Evolutionary conservation across 257 asterid genomes (phyloP).

Genomic region (Datura wrightii): DNA sequence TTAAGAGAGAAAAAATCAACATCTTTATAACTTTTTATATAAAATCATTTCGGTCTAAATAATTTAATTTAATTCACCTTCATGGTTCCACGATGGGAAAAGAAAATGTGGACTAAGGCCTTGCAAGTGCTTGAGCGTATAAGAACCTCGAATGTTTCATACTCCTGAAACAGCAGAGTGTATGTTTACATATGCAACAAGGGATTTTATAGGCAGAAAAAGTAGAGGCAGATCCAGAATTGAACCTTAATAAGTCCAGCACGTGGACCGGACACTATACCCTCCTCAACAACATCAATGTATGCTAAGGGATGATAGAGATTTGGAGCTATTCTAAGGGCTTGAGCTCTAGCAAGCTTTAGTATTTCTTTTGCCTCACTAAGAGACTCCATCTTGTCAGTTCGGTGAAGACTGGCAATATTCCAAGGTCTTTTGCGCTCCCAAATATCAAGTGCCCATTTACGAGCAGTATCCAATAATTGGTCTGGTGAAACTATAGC

Average conservation of each 20-base stretch:
- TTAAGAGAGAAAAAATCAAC: neutral
- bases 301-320: conserved; percentile 85
- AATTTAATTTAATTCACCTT: conserved; percentile 52
- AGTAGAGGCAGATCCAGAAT: conserved; percentile 30
- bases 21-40: neutral
- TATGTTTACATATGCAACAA: neutral
- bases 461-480: conserved; percentile 73
- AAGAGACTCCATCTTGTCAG: conserved; percentile 82
- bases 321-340: conserved; percentile 84
- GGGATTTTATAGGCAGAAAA: neutral
- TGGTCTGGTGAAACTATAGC: conserved; percentile 73
- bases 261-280: conserved; percentile 78
- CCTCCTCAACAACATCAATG: conserved; percentile 93
- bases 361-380: conserved; percentile 90
- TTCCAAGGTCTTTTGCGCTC: conserved; percentile 79
- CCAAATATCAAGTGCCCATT: conserved; percentile 87
- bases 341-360: conserved; percentile 88
- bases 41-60: neutral
- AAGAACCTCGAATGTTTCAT: conserved; percentile 78
- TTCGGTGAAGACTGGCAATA: conserved; percentile 68
- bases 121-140: conserved; percentile 80
- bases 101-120: conserved; percentile 94
- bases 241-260: conserved; percentile 91
- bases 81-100: conserved; percentile 94
- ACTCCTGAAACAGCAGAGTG: conserved; percentile 66